Percentiles rank a stretch among this genome's conserved stretches.
phyloP scores from a whole-genome alignment of 2,329 filamentous ascomycete species.

The Gaeumannomyces sp. region DNA sequence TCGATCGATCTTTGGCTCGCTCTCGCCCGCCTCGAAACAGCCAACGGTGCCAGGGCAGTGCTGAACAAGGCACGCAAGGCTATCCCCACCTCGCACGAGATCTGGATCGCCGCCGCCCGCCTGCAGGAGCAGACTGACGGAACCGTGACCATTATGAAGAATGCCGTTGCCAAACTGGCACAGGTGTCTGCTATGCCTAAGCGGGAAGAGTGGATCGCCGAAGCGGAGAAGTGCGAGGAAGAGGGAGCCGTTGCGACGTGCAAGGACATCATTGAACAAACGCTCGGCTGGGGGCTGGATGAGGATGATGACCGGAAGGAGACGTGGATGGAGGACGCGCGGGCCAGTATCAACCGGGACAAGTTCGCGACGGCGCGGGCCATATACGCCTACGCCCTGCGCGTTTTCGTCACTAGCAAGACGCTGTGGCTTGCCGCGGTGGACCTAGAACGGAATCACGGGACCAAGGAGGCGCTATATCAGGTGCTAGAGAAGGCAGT shows the following conservation, averaged over 20 bases:
- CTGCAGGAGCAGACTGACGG: conserved; percentile 77
- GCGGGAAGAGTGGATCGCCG: conserved; percentile 91
- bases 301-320: conserved; percentile 96
- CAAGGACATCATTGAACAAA: conserved; percentile 84
- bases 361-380: conserved; percentile 87
- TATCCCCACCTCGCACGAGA: conserved; percentile 85
- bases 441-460: conserved; percentile 86
- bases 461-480: conserved; percentile 75
- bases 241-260: conserved; percentile 85
- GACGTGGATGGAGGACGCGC: conserved; percentile 92
- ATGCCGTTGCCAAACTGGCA: conserved; percentile 79
- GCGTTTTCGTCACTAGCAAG: conserved; percentile 82
- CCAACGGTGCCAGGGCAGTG: conserved; percentile 89
- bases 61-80: conserved; percentile 93
- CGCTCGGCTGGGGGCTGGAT: conserved; percentile 85
- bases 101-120: conserved; percentile 92
- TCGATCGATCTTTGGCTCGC: conserved; percentile 95
- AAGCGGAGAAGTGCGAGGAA: conserved; percentile 91
- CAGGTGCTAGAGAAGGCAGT: conserved; percentile 87
- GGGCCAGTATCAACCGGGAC: conserved; percentile 70
- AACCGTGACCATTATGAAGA: conserved; percentile 89
- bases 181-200: conserved; percentile 95
- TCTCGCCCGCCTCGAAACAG: conserved; percentile 79
- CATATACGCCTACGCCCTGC: conserved; percentile 85
- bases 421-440: conserved; percentile 87